Evolutionary conservation across 176 grass and related monocot genomes (phyloP), one percentile per base, ranked within the genome.

Genomic region (Melocanna baccifera): DNA sequence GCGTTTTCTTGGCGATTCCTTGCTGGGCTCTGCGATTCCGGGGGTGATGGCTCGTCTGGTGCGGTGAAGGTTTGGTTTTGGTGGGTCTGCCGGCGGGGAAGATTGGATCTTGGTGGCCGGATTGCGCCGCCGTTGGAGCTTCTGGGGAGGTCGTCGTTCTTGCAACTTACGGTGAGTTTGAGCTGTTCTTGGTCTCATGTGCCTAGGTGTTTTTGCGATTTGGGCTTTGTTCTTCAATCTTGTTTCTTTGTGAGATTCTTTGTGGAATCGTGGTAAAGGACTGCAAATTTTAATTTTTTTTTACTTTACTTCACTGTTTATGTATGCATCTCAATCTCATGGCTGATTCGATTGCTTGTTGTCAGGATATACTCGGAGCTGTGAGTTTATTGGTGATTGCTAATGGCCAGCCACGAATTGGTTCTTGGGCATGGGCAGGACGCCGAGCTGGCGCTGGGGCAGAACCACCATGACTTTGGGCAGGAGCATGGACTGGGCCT

Each of bases 381-480:
- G 77, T 28, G 22, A 30, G 42, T n/a, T 71, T 75, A 52, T 29
- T 23, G 74, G 29, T 15, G 81, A 83, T 80, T 72, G 67, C 19
- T 56, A 66, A 99, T 99, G 96, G 91, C 96, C 9, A 93, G 86
- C 83, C 93, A 96, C 58, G 93, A 98, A 73, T 86, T 99, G 81
- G 91, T 89, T 30, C 93, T 99, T 42, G 93, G 96, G 34, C 93
- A 94, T 28, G 91, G 91, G 71, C 90, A 97, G 89, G 80, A 92
- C 66, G 86, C 92, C 4, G 95, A 94, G 62, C 82, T 97, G 20
- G 95, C 81, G 41, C 74, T 97, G 70, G 94, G 94, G 56, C 94
- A 90, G 75, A 92, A 83, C 59, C 92, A 85, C 81, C 87, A 90
- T 79, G 90, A 92, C 77, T 91, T 95, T 28, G 93, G 50, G 36